Percentiles rank a stretch among this genome's conserved stretches.
phyloP scores from a whole-genome alignment of 371 early-diverging fungal species.

The Dentiscutata heterogama region DNA sequence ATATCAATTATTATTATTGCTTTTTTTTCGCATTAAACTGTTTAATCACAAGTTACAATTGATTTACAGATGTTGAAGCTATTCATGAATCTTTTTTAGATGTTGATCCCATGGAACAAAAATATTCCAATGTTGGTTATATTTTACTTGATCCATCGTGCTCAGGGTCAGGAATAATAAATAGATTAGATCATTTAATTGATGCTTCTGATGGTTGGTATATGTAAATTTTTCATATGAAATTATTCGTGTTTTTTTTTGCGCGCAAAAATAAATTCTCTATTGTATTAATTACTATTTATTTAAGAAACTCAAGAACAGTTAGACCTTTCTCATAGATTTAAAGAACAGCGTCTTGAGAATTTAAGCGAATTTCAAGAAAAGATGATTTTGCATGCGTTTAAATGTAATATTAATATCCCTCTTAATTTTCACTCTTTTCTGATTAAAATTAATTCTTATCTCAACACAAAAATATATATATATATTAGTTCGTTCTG shows the following conservation, averaged over 20 bases:
- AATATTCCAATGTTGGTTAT: conserved; percentile 84
- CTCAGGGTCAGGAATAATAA: conserved; percentile 97
- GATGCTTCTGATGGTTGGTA: conserved; percentile 63
- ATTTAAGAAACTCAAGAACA: conserved; percentile 42
- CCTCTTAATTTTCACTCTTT: not conserved
- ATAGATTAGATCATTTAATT: conserved; percentile 84
- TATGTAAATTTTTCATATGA: conserved; percentile 19
- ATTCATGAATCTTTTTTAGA: conserved; percentile 75
- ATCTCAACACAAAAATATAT: not conserved
- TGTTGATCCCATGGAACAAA: conserved; percentile 67
- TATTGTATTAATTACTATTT: not conserved
- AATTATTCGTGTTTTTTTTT: not conserved
- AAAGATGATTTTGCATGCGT: conserved; percentile 72
- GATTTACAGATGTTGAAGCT: conserved; percentile 58
- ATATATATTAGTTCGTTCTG: conserved; percentile 75
- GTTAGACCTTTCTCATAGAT: not conserved
- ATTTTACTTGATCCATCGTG: conserved; percentile 98
- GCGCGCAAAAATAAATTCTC: no score
- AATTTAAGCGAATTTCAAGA: conserved; percentile 82
- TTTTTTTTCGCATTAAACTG: not conserved
- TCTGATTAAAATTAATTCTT: not conserved
- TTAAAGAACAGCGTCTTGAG: conserved; percentile 73
- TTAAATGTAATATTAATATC: conserved; percentile 66
- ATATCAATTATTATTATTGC: not conserved
- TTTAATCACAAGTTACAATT: not conserved